A percentile compares a stretch with the other conserved stretches of the same genome.
Conservation (phyloP, 2,329 filamentous ascomycete species). For the Sordariomycetes sp. region DNA sequence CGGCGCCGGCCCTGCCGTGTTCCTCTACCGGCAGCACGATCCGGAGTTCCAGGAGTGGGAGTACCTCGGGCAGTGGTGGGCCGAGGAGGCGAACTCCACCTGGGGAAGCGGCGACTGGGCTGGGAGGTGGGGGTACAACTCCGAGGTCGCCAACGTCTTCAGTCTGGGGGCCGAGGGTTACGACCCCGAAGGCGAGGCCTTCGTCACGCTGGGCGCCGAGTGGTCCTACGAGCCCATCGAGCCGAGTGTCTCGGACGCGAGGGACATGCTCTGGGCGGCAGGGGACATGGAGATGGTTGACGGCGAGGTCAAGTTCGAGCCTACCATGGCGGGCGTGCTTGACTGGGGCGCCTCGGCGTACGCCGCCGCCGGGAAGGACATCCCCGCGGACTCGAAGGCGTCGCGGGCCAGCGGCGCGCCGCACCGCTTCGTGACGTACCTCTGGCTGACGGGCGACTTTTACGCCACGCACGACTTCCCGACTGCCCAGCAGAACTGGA, state of each 20-base stretch:
- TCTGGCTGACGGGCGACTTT: conserved; percentile 31
- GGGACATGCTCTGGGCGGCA: conserved; percentile 29
- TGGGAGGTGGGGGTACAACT: conserved; percentile 30
- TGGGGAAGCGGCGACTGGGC: conserved; percentile 22
- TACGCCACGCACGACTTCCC: conserved; percentile 26
- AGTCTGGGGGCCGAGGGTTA: conserved; percentile 25
- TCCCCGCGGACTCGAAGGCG: conserved; percentile 24
- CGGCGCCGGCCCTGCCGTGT: conserved; percentile 10
- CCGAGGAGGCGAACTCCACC: conserved; percentile 23
- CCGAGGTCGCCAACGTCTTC: conserved; percentile 32
- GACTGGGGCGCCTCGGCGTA: conserved; percentile 30
- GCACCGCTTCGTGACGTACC: conserved; percentile 27
- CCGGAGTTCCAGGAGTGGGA: conserved; percentile 10
- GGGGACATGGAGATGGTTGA: conserved; percentile 19
- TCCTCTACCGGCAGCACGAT: conserved; percentile 11
- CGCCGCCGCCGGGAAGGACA: conserved; percentile 28
- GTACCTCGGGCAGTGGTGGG: conserved; percentile 14
- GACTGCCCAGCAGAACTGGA: conserved; percentile 30
- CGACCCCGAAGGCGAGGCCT: conserved; percentile 24
- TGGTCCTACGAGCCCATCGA: conserved; percentile 28
- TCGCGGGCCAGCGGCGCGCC: conserved; percentile 24
- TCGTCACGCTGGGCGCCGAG: conserved; percentile 28
- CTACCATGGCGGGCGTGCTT: conserved; percentile 27
- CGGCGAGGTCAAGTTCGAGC: conserved; percentile 21
- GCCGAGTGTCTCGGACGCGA: conserved; percentile 23